These are phyloP conservation scores for Gentiana macrophylla DNA, from an alignment of 257 asterid species.

Conservation along the genomic window DNA sequence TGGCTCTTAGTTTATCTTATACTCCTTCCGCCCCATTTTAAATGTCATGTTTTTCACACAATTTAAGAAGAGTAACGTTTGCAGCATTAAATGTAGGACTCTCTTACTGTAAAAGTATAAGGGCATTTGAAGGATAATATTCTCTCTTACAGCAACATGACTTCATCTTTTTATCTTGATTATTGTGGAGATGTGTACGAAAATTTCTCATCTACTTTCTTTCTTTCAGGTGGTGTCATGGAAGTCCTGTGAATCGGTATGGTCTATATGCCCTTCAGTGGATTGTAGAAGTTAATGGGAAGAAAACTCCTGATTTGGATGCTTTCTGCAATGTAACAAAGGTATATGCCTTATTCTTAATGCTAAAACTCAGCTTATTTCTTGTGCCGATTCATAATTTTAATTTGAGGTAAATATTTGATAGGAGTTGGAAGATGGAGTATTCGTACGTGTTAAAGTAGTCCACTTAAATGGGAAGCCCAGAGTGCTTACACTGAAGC, in stretches of 20 bases:
- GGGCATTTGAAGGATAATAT: neutral
- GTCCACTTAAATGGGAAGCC: conserved; percentile 94
- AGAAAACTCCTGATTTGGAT: conserved; percentile 82
- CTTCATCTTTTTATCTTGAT: neutral
- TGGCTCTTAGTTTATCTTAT: conserved; percentile 1
- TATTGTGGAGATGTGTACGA: neutral
- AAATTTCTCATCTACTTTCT: neutral
- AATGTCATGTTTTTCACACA: too few relatives aligned
- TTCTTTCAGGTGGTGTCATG: conserved; percentile 85
- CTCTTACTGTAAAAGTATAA: neutral
- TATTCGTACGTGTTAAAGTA: conserved; percentile 76
- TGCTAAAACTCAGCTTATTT: too few relatives aligned
- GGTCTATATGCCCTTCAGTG: conserved; percentile 95
- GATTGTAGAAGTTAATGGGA: conserved; percentile 95
- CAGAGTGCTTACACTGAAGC: conserved; percentile 82
- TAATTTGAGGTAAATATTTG: neutral
- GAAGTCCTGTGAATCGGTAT: conserved; percentile 91
- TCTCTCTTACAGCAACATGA: neutral
- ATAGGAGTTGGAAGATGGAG: conserved; percentile 81
- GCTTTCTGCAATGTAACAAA: conserved; percentile 76
- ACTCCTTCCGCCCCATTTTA: too few relatives aligned
- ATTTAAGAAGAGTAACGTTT: too few relatives aligned
- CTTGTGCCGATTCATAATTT: neutral
- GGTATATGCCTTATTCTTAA: conserved; percentile 25
- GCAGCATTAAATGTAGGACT: too few relatives aligned